Base-by-base conservation (phyloP, 148 eudicot species). In the Vaccinium corymbosum region DNA sequence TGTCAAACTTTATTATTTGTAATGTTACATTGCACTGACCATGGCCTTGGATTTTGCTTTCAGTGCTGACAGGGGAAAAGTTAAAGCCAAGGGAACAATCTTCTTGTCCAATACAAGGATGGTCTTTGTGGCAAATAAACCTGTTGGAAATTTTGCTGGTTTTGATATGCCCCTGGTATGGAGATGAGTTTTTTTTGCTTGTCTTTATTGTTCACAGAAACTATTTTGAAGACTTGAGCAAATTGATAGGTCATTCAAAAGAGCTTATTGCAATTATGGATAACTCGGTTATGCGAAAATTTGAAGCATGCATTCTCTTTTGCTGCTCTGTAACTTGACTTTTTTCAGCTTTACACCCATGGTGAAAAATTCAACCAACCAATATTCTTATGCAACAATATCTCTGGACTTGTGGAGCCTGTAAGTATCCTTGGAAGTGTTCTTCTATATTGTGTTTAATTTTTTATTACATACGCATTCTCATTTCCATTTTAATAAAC, bases 121-220 rank as follows among this genome's bases (percentile, higher is more conserved):
- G 95, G 98, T 94, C 53, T 96, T 96, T 89, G 98, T 96, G 80
- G 90, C 98, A 42, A 88, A 77, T 84, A 92, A 90, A 90, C 94
- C 94, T 81, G 90, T 86, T 79, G 95, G 91, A 38, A 87, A 88
- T 85, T 85, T 94, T 64, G 71, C 32, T 83, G 94, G 95, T 61
- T 96, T 94, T 90, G 98, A 96, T 90, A 89, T 96, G 91, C 98
- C 98, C 80, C 80, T 94, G 98, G 98, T 96, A 92, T 29, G 94
- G 49, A 19, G 56, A 46, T 72, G 42, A 9, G 76, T 66, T 50
- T 48, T 74, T 50, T 14, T 56, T 74, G 52, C 25, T 38, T 48
- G 73, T 53, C 13, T 14, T 70, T 11, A 22, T 49, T 66, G 16
- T 48, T 22, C 22, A 48, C 29, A 46, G 7, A 1, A 71, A 80